Percentiles rank a stretch among this genome's conserved stretches.
phyloP scores from a whole-genome alignment of 2,329 filamentous ascomycete species.

The Elsinoe perseae region DNA sequence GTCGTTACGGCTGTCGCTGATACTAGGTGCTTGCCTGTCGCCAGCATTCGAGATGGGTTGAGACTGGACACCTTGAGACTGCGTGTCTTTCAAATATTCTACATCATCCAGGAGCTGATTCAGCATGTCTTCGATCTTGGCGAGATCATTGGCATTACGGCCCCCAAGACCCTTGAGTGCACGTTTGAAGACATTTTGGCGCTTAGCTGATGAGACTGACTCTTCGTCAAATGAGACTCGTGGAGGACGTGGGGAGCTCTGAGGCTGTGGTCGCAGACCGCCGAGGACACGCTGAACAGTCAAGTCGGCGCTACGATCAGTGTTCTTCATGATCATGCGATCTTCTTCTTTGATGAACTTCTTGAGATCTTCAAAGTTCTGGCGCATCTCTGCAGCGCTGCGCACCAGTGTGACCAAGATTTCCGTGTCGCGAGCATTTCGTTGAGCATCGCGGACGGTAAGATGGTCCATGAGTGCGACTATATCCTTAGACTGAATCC shows the following conservation, averaged over 20 bases:
- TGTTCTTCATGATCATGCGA: conserved; percentile 75
- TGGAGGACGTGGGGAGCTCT: conserved; percentile 50
- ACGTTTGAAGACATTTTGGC: conserved; percentile 85
- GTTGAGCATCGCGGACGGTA: conserved; percentile 91
- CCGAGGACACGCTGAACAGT: conserved; percentile 74
- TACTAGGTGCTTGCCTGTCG: conserved; percentile 15
- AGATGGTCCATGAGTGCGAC: conserved; percentile 97
- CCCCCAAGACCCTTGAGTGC: conserved; percentile 85
- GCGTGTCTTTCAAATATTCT: conserved; percentile 50
- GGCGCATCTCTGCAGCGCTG: conserved; percentile 92
- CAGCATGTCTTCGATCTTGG: conserved; percentile 82
- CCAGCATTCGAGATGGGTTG: conserved; percentile 20
- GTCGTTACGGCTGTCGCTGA: conserved; percentile 22
- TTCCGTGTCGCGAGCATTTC: conserved; percentile 92
- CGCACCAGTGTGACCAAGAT: conserved; percentile 91
- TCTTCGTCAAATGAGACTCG: conserved; percentile 44
- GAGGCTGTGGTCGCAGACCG: conserved; percentile 76
- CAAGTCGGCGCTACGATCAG: conserved; percentile 81
- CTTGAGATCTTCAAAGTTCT: conserved; percentile 92
- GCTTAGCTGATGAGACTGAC: conserved; percentile 62
- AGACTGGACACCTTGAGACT: conserved; percentile 27
- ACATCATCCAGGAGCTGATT: conserved; percentile 89
- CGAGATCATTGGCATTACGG: conserved; percentile 80
- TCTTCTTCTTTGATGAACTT: conserved; percentile 85
- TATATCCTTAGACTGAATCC: conserved; percentile 93